These are phyloP conservation scores for Ustilago shanxiensis DNA, from an alignment of 1,284 basidiomycete genomes.

Conservation along the genomic window DNA sequence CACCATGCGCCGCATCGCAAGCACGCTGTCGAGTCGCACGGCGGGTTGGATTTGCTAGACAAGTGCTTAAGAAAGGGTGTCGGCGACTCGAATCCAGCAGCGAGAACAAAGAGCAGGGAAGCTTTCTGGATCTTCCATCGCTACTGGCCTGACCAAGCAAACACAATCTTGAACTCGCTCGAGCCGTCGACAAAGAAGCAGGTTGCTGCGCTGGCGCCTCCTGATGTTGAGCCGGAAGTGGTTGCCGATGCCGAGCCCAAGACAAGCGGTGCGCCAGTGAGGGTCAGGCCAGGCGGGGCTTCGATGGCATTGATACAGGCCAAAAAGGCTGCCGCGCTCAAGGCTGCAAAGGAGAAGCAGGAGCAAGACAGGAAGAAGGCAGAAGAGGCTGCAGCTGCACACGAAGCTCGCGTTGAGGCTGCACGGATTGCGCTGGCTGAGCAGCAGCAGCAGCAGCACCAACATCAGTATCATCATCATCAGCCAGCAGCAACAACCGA, in stretches of 20 bases:
- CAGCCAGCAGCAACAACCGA: conserved; percentile 6
- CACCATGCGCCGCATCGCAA: conserved; percentile 64
- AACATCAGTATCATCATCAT: neutral
- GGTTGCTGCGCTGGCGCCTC: conserved; percentile 77
- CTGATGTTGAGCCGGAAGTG: conserved; percentile 29
- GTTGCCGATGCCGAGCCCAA: conserved; percentile 38
- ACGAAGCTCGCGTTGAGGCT: conserved; percentile 41
- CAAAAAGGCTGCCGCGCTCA: conserved; percentile 61
- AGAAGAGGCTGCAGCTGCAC: conserved; percentile 47
- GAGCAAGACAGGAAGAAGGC: conserved; percentile 52
- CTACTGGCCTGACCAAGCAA: conserved; percentile 81
- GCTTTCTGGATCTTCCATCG: conserved; percentile 85
- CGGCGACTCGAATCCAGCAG: conserved; percentile 82
- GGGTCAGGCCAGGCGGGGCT: conserved; percentile 48
- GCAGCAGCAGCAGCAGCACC: conserved; percentile 25
- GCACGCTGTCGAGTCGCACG: conserved; percentile 70
- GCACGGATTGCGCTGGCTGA: conserved; percentile 26
- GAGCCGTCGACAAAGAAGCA: conserved; percentile 83
- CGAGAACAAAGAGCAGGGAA: conserved; percentile 80
- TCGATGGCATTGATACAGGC: conserved; percentile 65
- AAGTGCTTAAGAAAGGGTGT: conserved; percentile 80
- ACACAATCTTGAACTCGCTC: conserved; percentile 77
- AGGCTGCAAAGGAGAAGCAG: conserved; percentile 49
- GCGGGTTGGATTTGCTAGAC: conserved; percentile 75
- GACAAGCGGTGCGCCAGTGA: conserved; percentile 17